Conservation (phyloP, 306 rosid species). For the Neltuma alba region DNA sequence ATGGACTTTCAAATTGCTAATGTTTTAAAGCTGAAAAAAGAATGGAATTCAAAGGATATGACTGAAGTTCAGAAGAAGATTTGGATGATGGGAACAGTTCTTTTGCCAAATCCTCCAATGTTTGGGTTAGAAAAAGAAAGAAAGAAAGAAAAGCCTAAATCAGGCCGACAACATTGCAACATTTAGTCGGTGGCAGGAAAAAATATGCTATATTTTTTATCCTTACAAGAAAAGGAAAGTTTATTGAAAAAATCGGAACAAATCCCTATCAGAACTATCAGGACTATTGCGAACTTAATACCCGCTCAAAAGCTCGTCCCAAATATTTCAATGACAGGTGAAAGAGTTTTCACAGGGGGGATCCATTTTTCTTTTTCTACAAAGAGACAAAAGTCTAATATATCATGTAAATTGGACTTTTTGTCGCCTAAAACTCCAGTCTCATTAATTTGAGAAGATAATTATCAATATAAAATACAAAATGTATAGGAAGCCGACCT, state of each 20-base stretch:
- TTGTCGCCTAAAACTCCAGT: too few species aligned
- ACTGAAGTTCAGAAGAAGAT: neutral
- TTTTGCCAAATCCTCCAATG: neutral
- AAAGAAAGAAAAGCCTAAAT: neutral
- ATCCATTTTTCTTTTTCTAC: neutral
- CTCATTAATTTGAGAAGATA: neutral
- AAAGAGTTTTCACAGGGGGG: neutral
- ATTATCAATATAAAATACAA: neutral
- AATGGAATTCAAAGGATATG: neutral
- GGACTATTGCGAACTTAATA: neutral
- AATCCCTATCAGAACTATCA: neutral
- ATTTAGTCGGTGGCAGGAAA: neutral
- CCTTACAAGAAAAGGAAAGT: neutral
- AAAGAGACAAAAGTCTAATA: neutral
- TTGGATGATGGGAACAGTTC: neutral
- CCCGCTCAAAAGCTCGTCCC: neutral
- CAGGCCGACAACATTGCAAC: neutral
- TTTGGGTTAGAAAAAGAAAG: neutral
- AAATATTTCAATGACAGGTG: neutral
- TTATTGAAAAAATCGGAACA: neutral
- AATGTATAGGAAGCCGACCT: neutral
- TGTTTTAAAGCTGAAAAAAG: neutral
- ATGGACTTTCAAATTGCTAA: neutral
- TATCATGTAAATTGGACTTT: neutral
- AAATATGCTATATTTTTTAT: too few species aligned